These are phyloP conservation scores for Bremia lactucae DNA, from an alignment of 352 stramenopile species.

Conservation along the genomic window DNA sequence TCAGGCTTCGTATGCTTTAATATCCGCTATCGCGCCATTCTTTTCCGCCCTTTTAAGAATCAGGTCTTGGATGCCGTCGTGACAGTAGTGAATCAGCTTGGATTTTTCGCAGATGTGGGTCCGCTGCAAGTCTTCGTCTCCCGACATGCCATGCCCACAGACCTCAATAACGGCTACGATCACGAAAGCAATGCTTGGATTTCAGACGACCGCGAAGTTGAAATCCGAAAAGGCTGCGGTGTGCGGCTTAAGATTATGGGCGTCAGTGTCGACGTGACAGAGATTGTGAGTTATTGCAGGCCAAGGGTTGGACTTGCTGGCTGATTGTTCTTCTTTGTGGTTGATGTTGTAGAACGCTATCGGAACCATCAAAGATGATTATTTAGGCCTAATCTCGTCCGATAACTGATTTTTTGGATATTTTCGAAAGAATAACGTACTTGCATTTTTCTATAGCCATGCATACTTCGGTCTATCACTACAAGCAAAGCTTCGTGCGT, in stretches of 20 bases:
- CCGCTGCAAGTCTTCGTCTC: slow-evolving; percentile 96
- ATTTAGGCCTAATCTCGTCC: slow-evolving; percentile 92
- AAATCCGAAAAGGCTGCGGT: slow-evolving; percentile 92
- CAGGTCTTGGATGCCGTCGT: slow-evolving; percentile 96
- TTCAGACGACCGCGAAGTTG: slow-evolving; percentile 93
- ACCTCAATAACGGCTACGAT: slow-evolving; percentile 93
- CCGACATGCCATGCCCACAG: slow-evolving; percentile 90
- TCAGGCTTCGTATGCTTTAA: slow-evolving; percentile 94
- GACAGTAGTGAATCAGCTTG: slow-evolving; percentile 92
- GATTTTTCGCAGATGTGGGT: slow-evolving; percentile 94
- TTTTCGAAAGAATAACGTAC: too few species aligned
- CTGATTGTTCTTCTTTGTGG: slow-evolving; percentile 2
- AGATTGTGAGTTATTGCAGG: slow-evolving; percentile 57
- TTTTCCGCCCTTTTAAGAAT: slow-evolving; percentile 96
- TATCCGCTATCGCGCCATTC: slow-evolving; percentile 92
- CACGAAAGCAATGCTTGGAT: slow-evolving; percentile 96
- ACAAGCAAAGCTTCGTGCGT: too few species aligned
- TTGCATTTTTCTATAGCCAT: slow-evolving; percentile 19
- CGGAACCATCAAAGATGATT: slow-evolving; percentile 97
- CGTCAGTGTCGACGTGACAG: slow-evolving; percentile 93
- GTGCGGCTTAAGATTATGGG: slow-evolving; percentile 96
- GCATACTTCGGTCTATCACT: slow-evolving; percentile 2
- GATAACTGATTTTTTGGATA: slow-evolving; percentile 38
- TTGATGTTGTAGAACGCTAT: slow-evolving; percentile 82
- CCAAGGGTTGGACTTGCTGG: slow-evolving; percentile 3